phyloP scores from a whole-genome alignment of 805 yeast species.

The Metschnikowia dekortorum region DNA sequence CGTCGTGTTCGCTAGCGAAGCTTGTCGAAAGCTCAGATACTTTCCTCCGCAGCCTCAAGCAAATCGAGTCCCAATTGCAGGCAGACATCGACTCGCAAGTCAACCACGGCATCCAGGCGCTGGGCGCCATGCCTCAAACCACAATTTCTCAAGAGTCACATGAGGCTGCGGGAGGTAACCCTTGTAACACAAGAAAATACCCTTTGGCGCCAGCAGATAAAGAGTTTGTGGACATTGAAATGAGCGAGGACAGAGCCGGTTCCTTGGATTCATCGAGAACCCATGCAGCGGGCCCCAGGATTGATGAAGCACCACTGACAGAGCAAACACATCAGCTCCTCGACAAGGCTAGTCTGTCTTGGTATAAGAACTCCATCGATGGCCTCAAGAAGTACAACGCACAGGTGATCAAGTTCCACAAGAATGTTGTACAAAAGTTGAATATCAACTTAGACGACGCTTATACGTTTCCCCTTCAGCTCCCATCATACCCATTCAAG shows the following conservation, averaged over 20 bases:
- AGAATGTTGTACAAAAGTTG: conserved; percentile 21
- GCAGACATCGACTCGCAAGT: conserved; percentile 8
- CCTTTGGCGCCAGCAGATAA: neutral
- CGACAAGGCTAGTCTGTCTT: conserved; percentile 18
- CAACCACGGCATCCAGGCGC: neutral
- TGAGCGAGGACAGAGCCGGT: neutral
- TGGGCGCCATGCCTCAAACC: neutral
- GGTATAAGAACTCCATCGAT: conserved; percentile 36
- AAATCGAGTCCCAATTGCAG: conserved; percentile 22
- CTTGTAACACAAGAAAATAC: neutral
- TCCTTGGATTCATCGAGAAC: neutral
- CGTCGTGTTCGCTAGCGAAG: conserved; percentile 17
- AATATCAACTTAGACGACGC: conserved; percentile 37
- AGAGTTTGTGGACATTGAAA: neutral
- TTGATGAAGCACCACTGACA: neutral
- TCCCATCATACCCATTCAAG: conserved; percentile 25
- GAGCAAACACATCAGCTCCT: conserved; percentile 4
- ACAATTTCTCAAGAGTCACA: neutral
- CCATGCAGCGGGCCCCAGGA: neutral
- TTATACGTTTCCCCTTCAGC: conserved; percentile 34
- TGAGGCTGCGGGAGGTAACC: neutral
- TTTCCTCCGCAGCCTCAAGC: conserved; percentile 22
- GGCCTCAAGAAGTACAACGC: conserved; percentile 33
- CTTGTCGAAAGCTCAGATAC: conserved; percentile 21
- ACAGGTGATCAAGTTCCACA: conserved; percentile 30